A percentile compares a stretch with the other conserved stretches of the same genome.
Evolutionary conservation across 768 basidiomycete species (phyloP).

Genomic region (Phanerodontia chrysosporium): DNA sequence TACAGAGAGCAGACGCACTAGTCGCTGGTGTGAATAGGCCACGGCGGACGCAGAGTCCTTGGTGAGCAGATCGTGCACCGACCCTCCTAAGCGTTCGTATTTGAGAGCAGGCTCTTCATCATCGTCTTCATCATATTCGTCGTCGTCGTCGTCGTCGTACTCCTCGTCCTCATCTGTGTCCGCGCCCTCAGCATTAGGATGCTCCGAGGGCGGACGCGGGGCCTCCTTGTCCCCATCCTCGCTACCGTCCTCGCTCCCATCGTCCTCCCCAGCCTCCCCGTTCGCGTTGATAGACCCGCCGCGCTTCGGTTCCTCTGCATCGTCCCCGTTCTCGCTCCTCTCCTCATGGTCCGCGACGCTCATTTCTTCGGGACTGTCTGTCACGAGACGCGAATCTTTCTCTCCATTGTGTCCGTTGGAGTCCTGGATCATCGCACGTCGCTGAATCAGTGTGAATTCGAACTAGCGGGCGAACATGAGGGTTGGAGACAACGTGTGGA

Average conservation of each 20-base stretch:
- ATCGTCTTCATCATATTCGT: conserved; percentile 63
- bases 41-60: conserved; percentile 89
- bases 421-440: background rate
- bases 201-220: background rate
- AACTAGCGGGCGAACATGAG: background rate
- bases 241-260: background rate
- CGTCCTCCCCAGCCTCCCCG: background rate
- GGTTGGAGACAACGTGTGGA: conserved; percentile 1
- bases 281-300: background rate
- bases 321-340: background rate
- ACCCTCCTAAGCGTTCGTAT: conserved; percentile 77
- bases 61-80: conserved; percentile 70
- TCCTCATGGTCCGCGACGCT: background rate
- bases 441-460: background rate
- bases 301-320: background rate
- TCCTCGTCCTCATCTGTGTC: conserved; percentile 39
- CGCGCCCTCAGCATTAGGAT: background rate
- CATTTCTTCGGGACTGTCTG: background rate
- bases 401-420: background rate
- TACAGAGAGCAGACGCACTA: conserved; percentile 40
- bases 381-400: background rate
- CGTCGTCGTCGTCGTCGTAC: conserved; percentile 44
- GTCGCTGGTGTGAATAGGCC: conserved; percentile 62
- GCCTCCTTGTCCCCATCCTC: background rate
- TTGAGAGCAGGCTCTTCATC: conserved; percentile 92